phyloP scores from a whole-genome alignment of 139 green algal species.

The Chlorella sorokiniana region DNA sequence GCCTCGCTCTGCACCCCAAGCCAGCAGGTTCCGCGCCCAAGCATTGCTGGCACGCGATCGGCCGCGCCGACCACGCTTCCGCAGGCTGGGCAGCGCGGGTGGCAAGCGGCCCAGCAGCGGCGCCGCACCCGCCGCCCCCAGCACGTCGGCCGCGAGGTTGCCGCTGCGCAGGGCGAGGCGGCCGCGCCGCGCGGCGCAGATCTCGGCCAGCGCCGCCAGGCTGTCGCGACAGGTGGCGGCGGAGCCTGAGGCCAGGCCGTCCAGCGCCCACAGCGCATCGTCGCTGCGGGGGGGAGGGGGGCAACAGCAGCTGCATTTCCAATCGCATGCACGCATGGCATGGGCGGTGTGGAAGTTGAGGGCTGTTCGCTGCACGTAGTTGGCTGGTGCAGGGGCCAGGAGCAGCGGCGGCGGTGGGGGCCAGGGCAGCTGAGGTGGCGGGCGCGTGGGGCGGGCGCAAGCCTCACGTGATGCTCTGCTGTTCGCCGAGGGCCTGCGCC shows the following conservation, averaged over 20 bases:
- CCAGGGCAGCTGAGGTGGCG: too few species aligned
- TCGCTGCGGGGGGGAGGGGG: neutral
- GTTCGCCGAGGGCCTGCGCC: conserved; percentile 45
- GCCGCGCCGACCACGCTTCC: too few species aligned
- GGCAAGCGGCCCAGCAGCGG: neutral
- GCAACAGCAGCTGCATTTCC: neutral
- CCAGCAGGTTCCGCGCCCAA: too few species aligned
- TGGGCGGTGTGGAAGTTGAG: too few species aligned
- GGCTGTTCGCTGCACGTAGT: too few species aligned
- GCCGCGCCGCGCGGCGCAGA: conserved; percentile 19
- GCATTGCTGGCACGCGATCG: neutral
- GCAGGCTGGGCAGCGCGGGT: neutral
- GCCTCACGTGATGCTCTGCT: conserved; percentile 22
- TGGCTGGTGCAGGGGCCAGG: neutral
- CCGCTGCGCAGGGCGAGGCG: conserved; percentile 26
- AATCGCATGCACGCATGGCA: too few species aligned
- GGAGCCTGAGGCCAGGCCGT: conserved; percentile 27
- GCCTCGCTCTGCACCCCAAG: too few species aligned
- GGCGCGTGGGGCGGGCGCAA: neutral
- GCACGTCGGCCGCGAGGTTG: conserved; percentile 20
- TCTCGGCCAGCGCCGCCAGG: conserved; percentile 30
- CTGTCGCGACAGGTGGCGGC: neutral
- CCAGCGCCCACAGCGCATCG: conserved; percentile 35
- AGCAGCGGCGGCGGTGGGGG: neutral
- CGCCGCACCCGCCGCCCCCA: conserved; percentile 30